phyloP scores from a whole-genome alignment of 202 grass and related monocot species.

The Hordeum pubiflorum region DNA sequence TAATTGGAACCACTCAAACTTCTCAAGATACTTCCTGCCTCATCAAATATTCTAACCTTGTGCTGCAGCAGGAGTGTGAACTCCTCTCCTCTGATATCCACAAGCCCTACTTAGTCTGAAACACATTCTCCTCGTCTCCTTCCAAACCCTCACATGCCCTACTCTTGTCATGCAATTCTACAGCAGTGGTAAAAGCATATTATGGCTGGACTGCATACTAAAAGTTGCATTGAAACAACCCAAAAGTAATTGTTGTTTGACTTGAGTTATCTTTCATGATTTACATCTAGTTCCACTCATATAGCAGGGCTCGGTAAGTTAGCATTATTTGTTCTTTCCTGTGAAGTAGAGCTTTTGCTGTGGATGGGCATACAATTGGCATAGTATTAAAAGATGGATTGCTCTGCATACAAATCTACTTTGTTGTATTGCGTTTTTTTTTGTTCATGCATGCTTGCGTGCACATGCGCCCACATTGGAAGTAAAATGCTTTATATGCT shows the following conservation, averaged over 20 bases:
- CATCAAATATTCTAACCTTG: background rate
- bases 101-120: background rate
- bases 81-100: background rate
- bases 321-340: background rate
- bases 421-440: background rate
- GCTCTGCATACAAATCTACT: background rate
- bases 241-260: background rate
- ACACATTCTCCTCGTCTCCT: background rate
- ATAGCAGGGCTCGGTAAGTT: background rate
- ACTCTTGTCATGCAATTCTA: background rate
- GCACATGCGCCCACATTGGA: background rate
- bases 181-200: background rate
- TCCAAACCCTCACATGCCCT: background rate
- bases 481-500: conserved; percentile 5
- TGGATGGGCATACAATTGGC: background rate
- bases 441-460: background rate
- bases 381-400: background rate
- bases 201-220: background rate
- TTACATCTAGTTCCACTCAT: background rate
- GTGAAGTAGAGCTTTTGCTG: conserved; percentile 23
- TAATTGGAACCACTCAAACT: background rate
- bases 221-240: background rate
- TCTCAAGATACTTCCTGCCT: background rate
- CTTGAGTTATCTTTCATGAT: background rate
- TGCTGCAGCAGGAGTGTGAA: background rate